Evolutionary conservation across 768 basidiomycete genomes (phyloP).

Genomic region (Tylopilus sp.): DNA sequence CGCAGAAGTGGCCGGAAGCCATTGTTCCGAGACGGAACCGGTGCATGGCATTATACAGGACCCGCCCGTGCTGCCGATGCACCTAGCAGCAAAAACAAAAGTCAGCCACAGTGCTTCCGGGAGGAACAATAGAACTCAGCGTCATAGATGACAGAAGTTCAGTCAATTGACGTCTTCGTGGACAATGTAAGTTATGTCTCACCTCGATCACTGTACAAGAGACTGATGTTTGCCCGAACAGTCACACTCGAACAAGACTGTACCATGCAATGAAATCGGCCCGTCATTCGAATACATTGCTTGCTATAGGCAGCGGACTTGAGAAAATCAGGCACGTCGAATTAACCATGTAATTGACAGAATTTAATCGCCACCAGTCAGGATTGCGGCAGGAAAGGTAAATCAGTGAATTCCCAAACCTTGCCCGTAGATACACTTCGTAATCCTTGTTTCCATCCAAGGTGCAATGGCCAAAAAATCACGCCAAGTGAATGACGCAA

Average conservation of each 20-base stretch:
- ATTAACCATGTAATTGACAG: neutral
- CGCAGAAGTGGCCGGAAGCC: slow-evolving; percentile 7
- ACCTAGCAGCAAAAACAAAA: slow-evolving; percentile 23
- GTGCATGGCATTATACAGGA: slow-evolving; percentile 1
- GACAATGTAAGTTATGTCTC: slow-evolving; percentile 28
- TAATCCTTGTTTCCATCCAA: slow-evolving; percentile 69
- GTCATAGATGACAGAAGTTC: slow-evolving; percentile 2
- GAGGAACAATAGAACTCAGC: slow-evolving; percentile 25
- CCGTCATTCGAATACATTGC: neutral
- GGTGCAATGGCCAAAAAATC: slow-evolving; percentile 74
- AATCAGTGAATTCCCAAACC: slow-evolving; percentile 56
- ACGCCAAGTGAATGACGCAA: slow-evolving; percentile 65
- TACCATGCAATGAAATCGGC: neutral
- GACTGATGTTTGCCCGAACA: slow-evolving; percentile 7
- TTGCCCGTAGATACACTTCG: slow-evolving; percentile 62
- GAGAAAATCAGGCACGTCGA: slow-evolving; percentile 4
- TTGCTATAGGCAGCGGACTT: neutral
- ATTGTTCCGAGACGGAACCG: slow-evolving; percentile 20
- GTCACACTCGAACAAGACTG: slow-evolving; percentile 15
- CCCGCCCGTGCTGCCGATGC: slow-evolving; percentile 7
- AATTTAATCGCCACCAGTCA: neutral
- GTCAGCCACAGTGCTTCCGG: slow-evolving; percentile 5
- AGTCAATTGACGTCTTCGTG: slow-evolving; percentile 8
- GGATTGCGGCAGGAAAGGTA: neutral
- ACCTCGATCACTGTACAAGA: slow-evolving; percentile 30